Percentiles rank a stretch among this genome's conserved stretches.
Conservation (phyloP, 352 stramenopile genomes). For the Globisporangium nagaii region DNA sequence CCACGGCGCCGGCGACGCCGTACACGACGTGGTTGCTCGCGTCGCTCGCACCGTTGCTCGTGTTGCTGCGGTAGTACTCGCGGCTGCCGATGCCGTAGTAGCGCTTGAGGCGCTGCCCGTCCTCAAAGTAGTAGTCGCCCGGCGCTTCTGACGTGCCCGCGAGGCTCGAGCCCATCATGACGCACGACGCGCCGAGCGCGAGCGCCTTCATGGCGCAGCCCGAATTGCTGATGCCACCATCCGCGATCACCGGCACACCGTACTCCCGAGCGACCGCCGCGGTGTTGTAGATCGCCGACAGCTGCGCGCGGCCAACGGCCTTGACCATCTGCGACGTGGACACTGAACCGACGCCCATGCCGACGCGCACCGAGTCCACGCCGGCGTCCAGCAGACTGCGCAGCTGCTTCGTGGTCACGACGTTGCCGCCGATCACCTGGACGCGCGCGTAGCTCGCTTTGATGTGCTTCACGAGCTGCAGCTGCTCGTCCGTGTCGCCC, state of each 20-base stretch:
- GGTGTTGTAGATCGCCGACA: conserved; percentile 98
- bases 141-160: conserved; percentile 96
- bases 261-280: conserved; percentile 90
- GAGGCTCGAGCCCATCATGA: conserved; percentile 99
- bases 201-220: conserved; percentile 98
- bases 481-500: conserved; percentile 91
- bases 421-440: conserved; percentile 98
- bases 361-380: conserved; percentile 97
- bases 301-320: conserved; percentile 95
- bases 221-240: conserved; percentile 96
- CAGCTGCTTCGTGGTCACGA: conserved; percentile 95
- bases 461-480: conserved; percentile 84
- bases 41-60: conserved; percentile 44
- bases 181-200: conserved; percentile 92
- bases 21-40: conserved; percentile 94
- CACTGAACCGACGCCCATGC: conserved; percentile 99
- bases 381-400: conserved; percentile 95
- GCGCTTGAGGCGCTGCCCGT: conserved; percentile 97
- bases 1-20: conserved; percentile 95
- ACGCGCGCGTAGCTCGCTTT: conserved; percentile 89
- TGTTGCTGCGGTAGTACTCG: conserved; percentile 78
- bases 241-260: conserved; percentile 96
- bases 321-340: conserved; percentile 99
- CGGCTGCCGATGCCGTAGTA: conserved; percentile 98
- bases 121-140: conserved; percentile 99